Percentiles rank a stretch among this genome's conserved stretches.
Conservation (phyloP, 202 grass and related monocot genomes). For the Eragrostis tef region DNA sequence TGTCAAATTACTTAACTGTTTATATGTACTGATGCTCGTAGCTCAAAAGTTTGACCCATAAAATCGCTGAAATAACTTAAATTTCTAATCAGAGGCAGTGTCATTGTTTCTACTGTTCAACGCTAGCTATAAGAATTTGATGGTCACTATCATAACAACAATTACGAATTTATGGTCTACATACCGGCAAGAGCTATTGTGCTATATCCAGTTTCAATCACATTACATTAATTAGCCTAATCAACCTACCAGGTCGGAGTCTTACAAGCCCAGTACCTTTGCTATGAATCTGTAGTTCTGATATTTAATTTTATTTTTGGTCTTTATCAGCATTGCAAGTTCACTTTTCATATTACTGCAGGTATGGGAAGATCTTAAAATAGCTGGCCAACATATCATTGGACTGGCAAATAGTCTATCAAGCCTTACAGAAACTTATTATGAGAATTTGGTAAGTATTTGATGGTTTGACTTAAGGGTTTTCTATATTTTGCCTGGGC, state of each 20-base stretch:
- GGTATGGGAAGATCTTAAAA: slow-evolving; percentile 76
- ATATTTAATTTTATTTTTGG: slow-evolving; percentile 29
- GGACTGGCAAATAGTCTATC: slow-evolving; percentile 77
- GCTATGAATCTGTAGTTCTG: slow-evolving; percentile 11
- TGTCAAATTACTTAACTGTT: neutral
- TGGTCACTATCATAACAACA: slow-evolving; percentile 21
- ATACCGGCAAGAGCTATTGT: neutral
- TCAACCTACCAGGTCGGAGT: slow-evolving; percentile 8
- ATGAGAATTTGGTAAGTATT: slow-evolving; percentile 59
- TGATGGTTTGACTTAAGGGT: neutral
- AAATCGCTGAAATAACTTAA: neutral
- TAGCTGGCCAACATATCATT: slow-evolving; percentile 70
- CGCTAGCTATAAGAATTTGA: slow-evolving; percentile 17
- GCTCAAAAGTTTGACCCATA: neutral
- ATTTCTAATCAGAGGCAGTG: neutral
- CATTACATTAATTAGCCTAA: slow-evolving; percentile 26
- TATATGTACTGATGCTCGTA: neutral
- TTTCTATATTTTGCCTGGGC: no score
- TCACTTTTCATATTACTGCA: slow-evolving; percentile 50
- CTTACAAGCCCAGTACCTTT: neutral
- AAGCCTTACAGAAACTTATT: slow-evolving; percentile 60
- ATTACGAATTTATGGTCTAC: slow-evolving; percentile 9
- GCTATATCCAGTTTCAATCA: slow-evolving; percentile 24
- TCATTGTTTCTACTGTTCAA: slow-evolving; percentile 8
- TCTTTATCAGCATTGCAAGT: slow-evolving; percentile 14